These are phyloP conservation scores for Aureobasidium sp. DNA, from an alignment of 2,329 filamentous ascomycete genomes.

Conservation along the genomic window DNA sequence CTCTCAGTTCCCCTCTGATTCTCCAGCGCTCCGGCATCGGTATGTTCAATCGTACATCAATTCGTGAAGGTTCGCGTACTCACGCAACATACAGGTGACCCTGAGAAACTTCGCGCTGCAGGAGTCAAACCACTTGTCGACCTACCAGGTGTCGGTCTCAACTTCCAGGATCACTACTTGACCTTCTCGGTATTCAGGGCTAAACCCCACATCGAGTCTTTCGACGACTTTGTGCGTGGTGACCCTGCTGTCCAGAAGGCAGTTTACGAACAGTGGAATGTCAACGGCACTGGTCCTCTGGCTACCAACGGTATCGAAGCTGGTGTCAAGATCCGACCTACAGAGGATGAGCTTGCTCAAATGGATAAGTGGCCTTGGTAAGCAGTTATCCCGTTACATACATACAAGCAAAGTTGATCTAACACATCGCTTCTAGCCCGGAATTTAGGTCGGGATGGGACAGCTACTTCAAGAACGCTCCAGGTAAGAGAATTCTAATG, in stretches of 20 bases:
- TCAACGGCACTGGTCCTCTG: slow-evolving; percentile 70
- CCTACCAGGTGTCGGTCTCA: slow-evolving; percentile 65
- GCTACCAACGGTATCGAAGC: slow-evolving; percentile 72
- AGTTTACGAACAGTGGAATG: slow-evolving; percentile 70
- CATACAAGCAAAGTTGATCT: background rate
- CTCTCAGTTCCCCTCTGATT: slow-evolving; percentile 65
- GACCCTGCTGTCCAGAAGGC: slow-evolving; percentile 65
- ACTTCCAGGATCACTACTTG: slow-evolving; percentile 71
- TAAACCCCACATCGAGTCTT: slow-evolving; percentile 68
- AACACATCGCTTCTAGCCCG: slow-evolving; percentile 27
- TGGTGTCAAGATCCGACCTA: slow-evolving; percentile 70
- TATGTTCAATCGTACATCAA: slow-evolving; percentile 1
- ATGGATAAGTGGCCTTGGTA: slow-evolving; percentile 65
- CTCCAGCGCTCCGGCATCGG: slow-evolving; percentile 67
- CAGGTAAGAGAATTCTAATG: no score
- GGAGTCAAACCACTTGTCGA: slow-evolving; percentile 64
- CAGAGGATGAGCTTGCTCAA: slow-evolving; percentile 56
- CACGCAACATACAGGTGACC: slow-evolving; percentile 42
- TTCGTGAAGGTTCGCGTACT: background rate
- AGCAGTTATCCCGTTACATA: background rate
- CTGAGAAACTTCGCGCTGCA: slow-evolving; percentile 60
- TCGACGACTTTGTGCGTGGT: slow-evolving; percentile 72
- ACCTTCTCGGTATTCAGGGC: slow-evolving; percentile 65
- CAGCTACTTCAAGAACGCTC: slow-evolving; percentile 73
- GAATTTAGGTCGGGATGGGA: slow-evolving; percentile 72